phyloP scores from a whole-genome alignment of 2,329 filamentous ascomycete species.

The Colletotrichum kahawae region DNA sequence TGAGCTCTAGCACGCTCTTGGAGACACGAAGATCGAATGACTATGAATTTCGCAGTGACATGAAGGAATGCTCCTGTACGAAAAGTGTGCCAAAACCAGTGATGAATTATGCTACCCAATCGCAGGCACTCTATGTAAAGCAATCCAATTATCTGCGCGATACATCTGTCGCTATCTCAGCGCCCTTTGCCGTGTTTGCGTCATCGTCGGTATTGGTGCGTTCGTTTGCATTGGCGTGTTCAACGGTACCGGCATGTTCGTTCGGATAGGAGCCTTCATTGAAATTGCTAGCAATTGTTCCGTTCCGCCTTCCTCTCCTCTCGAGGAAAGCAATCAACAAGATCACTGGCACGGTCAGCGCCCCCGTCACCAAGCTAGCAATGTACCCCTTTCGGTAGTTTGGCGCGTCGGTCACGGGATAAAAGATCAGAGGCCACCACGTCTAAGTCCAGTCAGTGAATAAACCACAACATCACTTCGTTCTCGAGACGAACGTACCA shows the following conservation, averaged over 20 bases:
- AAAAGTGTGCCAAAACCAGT: not conserved
- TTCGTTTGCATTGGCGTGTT: not conserved
- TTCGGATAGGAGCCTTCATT: not conserved
- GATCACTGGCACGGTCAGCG: conserved; percentile 39
- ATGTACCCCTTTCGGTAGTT: conserved; percentile 43
- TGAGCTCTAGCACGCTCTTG: too few species aligned
- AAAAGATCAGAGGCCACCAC: conserved; percentile 46
- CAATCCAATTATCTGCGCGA: not conserved
- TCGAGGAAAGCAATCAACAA: conserved; percentile 41
- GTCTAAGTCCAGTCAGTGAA: conserved; percentile 22
- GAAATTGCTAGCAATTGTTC: not conserved
- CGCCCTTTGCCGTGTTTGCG: not conserved
- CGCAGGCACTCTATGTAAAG: not conserved
- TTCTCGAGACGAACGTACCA: conserved; percentile 19
- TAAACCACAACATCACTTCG: not conserved
- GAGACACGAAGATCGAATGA: not conserved
- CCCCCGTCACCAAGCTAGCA: conserved; percentile 41
- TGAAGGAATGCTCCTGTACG: not conserved
- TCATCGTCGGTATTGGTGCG: not conserved
- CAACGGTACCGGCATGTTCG: not conserved
- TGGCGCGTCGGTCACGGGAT: conserved; percentile 43
- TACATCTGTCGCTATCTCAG: not conserved
- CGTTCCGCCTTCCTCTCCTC: conserved; percentile 23
- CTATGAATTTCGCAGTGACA: not conserved
- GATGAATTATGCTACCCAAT: not conserved